Conservation (phyloP, 2,329 filamentous ascomycete genomes). For the Paraphaeosphaeria minitans region DNA sequence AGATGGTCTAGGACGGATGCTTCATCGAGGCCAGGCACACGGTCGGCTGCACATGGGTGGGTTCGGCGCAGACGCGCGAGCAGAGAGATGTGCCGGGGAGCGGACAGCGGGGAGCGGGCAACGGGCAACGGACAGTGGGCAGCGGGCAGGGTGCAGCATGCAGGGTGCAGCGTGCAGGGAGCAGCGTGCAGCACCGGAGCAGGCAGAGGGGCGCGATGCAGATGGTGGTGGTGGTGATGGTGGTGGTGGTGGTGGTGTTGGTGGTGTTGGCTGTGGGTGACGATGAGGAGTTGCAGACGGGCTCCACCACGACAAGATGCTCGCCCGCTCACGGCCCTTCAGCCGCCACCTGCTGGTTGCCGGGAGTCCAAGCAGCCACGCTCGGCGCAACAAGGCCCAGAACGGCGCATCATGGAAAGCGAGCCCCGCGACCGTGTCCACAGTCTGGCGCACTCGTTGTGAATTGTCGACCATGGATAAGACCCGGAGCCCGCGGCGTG, state of each 20-base stretch:
- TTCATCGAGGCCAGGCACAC: conserved; percentile 43
- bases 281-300: conserved; percentile 14
- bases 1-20: conserved; percentile 42
- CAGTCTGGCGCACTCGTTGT: conserved; percentile 2
- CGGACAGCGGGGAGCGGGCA: conserved; percentile 5
- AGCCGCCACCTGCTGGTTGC: conserved; percentile 12
- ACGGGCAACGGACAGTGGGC: too few relatives aligned
- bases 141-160: too few relatives aligned
- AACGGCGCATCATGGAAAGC: conserved; percentile 13
- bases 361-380: conserved; percentile 9
- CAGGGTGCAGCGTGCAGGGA: too few relatives aligned
- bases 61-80: conserved; percentile 14
- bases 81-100: background rate
- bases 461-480: background rate
- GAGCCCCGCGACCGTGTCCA: background rate
- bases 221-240: conserved; percentile 7
- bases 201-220: conserved; percentile 7
- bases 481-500: background rate
- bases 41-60: conserved; percentile 16
- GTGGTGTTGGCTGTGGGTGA: conserved; percentile 9
- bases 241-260: too few relatives aligned
- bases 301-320: conserved; percentile 23
- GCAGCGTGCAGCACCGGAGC: conserved; percentile 6
- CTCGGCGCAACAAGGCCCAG: conserved; percentile 15
- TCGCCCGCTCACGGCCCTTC: conserved; percentile 9